Evolutionary conservation across 2,329 filamentous ascomycete genomes (phyloP), one percentile per base, ranked within the genome.

Genomic region (Colletotrichum falcatum): DNA sequence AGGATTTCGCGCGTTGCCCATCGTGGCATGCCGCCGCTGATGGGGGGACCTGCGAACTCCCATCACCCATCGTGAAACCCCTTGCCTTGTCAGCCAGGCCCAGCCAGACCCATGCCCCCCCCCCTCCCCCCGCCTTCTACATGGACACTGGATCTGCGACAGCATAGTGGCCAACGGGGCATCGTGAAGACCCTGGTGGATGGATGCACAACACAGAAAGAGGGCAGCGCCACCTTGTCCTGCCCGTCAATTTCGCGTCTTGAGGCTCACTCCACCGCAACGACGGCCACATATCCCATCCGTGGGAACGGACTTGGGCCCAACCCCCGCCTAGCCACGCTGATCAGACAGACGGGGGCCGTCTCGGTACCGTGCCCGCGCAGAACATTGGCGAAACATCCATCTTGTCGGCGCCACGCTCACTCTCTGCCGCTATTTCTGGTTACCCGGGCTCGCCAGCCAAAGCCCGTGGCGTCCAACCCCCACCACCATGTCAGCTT

Each of bases 231-330:
- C 44, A 18, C 33, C 30, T 14, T 51, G 44, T 33, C 59, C n/a
- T 51, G 33, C 3, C 14, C 56, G 42, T 48, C 56, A 60, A 60
- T 42, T 46, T 61, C 33, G 18, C 56, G 8, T 61, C 60, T 30
- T 62, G 60, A 62, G 60, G 60, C 60, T 62, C 60, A 42, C 39
- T 62, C 60, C 46, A 62, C 46, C 1, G 12, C 46, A 23, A 53
- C 44, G 46, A 51, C 59, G 44, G 51, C 59, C 37, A 16, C 8
- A n/a, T 51, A n/a, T 61, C 44, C 20, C 33, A 11, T 39, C 59
- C 20, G 16, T 14, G 9, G 33, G 26, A 30, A 54, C 12, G 30
- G 30, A 35, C 51, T 33, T 26, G 20, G 14, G n/a, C 26, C 26
- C 56, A 33, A 9, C 12, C 37, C 16, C 55, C 55, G 33, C 42